Evolutionary conservation across 176 grass and related monocot species (phyloP), one percentile per base, ranked within the genome.

Genomic region (Echinochloa phyllopogon): DNA sequence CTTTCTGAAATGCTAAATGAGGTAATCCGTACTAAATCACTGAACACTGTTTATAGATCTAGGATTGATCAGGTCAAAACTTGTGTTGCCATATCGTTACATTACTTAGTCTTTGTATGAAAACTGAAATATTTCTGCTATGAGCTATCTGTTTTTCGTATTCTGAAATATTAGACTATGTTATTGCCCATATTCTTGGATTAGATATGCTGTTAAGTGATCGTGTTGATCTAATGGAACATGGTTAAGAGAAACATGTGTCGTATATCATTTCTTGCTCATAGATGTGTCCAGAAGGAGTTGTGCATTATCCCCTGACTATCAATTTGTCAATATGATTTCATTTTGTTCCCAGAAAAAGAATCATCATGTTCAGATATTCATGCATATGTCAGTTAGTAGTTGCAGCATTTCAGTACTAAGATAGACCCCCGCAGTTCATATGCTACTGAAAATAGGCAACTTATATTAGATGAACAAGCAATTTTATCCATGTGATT

Each of bases 51-150:
- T 5, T 15, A 48, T 44, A 27, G 41, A 66, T 40, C 47, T 57
- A 58, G 29, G 27, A 49, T 62, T 0, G 1, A 83, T 45, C 33
- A 23, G 36, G 58, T 61, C 49, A 82, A 25, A 71, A 48, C 41
- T 48, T 77, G 69, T 11, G 14, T 44, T 74, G 65, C 10, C 65
- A 78, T 7, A 11, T 79, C 10, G 10, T 63, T 39, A 10, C 42
- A 50, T 8, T 79, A 79, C 75, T 39, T 14, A 61, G 9, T 48
- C 52, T 16, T 10, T 86, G 27, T 79, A 50, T 67, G 77, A n/a
- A 63, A 63, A 27, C 62, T 70, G 47, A 52, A 74, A 45, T 49
- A n/a, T 33, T 48, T 74, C 36, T 43, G 58, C 38, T 65, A 33
- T 62, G 49, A 56, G 38, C 25, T 67, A 66, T 66, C 6, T 33